Conservation (phyloP, 352 stramenopile genomes). For the Aphanomyces astaci region DNA sequence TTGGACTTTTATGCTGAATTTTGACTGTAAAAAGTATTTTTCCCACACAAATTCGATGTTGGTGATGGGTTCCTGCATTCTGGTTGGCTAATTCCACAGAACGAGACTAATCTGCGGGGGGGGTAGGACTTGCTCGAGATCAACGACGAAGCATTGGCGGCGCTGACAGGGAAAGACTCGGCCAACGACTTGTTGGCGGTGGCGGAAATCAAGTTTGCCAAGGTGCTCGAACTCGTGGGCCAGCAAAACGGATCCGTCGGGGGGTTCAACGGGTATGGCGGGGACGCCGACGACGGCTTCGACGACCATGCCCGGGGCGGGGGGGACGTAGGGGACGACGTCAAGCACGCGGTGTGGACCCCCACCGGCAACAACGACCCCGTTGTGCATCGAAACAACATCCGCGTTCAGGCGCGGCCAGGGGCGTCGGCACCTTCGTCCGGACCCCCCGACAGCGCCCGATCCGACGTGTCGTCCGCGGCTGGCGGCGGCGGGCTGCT, state of each 20-base stretch:
- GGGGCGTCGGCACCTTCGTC: too few species aligned
- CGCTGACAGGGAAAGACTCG: slow-evolving; percentile 10
- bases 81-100: too few species aligned
- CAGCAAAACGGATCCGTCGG: slow-evolving; percentile 56
- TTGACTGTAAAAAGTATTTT: too few species aligned
- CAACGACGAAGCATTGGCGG: slow-evolving; percentile 10
- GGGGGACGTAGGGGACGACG: slow-evolving; percentile 33
- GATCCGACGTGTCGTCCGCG: slow-evolving; percentile 39
- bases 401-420: slow-evolving; percentile 43
- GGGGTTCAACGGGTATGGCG: slow-evolving; percentile 42
- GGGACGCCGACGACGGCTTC: slow-evolving; percentile 28
- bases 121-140: slow-evolving; percentile 20
- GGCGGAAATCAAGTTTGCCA: slow-evolving; percentile 66
- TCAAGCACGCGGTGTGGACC: slow-evolving; percentile 49
- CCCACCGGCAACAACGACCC: slow-evolving; percentile 62
- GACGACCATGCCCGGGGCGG: slow-evolving; percentile 27
- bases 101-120: too few species aligned
- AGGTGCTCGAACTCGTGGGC: slow-evolving; percentile 68
- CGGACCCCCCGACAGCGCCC: slow-evolving; percentile 39
- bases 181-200: slow-evolving; percentile 38
- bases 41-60: too few species aligned
- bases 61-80: too few species aligned
- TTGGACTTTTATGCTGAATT: too few species aligned
- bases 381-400: slow-evolving; percentile 70
- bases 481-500: too few species aligned